Percentiles rank a stretch among this genome's conserved stretches.
These are phyloP conservation scores for Hyphopichia fennica DNA, from an alignment of 1,139 yeast genomes.

Conservation along the genomic window DNA sequence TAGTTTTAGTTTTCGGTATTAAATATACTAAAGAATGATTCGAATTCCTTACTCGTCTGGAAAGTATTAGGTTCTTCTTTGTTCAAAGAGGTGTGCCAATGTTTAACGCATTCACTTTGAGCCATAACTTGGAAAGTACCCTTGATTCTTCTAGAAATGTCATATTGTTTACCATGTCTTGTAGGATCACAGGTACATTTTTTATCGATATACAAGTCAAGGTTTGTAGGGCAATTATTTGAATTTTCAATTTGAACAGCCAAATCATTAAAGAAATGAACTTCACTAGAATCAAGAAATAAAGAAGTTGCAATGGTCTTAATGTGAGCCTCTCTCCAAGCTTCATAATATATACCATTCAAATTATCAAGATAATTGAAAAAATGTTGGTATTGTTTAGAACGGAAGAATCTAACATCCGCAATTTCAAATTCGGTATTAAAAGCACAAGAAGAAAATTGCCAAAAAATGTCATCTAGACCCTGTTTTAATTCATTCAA, in stretches of 20 bases:
- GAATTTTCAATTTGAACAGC: slow-evolving; percentile 12
- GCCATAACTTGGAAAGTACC: slow-evolving; percentile 1
- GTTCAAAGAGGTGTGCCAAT: neutral
- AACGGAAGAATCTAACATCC: slow-evolving; percentile 11
- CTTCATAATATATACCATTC: slow-evolving; percentile 14
- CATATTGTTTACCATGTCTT: neutral
- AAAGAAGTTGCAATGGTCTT: slow-evolving; percentile 16
- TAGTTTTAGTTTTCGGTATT: neutral
- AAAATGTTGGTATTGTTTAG: slow-evolving; percentile 11
- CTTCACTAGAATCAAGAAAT: slow-evolving; percentile 11
- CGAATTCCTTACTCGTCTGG: neutral
- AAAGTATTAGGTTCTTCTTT: neutral
- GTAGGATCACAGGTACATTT: slow-evolving; percentile 15
- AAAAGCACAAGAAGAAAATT: slow-evolving; percentile 12
- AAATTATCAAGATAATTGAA: slow-evolving; percentile 13
- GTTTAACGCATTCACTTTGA: neutral
- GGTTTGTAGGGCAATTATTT: slow-evolving; percentile 16
- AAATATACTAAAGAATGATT: slow-evolving; percentile 1
- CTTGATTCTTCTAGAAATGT: neutral
- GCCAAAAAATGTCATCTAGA: slow-evolving; percentile 8
- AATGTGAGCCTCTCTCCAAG: slow-evolving; percentile 19
- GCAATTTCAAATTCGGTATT: slow-evolving; percentile 18
- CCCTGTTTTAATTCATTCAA: slow-evolving; percentile 1
- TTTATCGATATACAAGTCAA: slow-evolving; percentile 8
- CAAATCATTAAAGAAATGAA: slow-evolving; percentile 16